These are phyloP conservation scores for Colletotrichum karsti DNA, from an alignment of 2,329 filamentous ascomycete species.

Conservation along the genomic window DNA sequence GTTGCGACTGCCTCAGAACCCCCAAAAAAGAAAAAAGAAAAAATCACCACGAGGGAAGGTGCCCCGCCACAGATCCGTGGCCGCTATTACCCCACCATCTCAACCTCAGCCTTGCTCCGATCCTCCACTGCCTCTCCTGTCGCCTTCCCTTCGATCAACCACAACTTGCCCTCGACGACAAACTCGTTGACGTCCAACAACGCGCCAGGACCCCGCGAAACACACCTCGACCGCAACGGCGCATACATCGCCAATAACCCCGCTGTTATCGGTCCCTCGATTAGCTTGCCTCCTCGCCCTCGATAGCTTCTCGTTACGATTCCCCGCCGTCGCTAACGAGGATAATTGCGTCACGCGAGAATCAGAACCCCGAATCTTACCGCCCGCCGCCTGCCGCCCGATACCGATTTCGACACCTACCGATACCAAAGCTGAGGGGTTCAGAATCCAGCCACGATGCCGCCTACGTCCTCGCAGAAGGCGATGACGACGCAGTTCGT, in stretches of 20 bases:
- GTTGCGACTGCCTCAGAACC: not conserved
- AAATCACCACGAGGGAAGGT: not conserved
- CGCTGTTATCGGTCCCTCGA: no score
- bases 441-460: slow-evolving; percentile 39
- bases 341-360: slow-evolving; percentile 21
- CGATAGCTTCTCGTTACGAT: not conserved
- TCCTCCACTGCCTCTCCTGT: slow-evolving; percentile 13
- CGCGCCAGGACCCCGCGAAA: not conserved
- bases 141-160: not conserved
- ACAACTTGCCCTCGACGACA: not conserved
- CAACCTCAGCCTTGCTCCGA: slow-evolving; percentile 25
- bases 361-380: not conserved
- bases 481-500: slow-evolving; percentile 51
- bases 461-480: slow-evolving; percentile 49
- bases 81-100: slow-evolving; percentile 26
- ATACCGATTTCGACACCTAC: not conserved
- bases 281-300: no score
- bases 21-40: no score
- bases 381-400: not conserved
- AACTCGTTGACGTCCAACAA: not conserved
- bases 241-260: no score
- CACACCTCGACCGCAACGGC: not conserved
- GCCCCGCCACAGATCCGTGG: slow-evolving; percentile 14
- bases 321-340: not conserved
- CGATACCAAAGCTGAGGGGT: not conserved